Evolutionary conservation across 2,329 filamentous ascomycete genomes (phyloP).

Genomic region (Sporothrix humicola): DNA sequence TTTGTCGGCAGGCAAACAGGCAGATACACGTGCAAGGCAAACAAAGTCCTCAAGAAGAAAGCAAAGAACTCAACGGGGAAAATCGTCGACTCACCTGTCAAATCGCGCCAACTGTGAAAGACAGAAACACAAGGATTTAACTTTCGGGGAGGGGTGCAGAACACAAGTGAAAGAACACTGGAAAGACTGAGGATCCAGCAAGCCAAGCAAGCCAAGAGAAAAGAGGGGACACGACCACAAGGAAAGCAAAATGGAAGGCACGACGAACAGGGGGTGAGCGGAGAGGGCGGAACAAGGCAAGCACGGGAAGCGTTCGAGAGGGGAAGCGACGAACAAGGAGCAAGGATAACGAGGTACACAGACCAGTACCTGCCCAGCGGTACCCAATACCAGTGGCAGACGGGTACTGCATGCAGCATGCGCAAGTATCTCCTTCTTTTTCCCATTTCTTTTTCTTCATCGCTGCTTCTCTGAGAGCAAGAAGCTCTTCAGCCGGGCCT

Average conservation of each 20-base stretch:
- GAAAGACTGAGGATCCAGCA: constrained; percentile 9
- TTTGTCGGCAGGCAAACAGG: constrained; percentile 1
- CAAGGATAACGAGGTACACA: constrained; percentile 3
- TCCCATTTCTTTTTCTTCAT: neutral
- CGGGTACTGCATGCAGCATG: constrained; percentile 19
- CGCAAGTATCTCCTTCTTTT: neutral
- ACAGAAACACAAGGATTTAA: neutral
- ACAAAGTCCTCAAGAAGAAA: constrained; percentile 1
- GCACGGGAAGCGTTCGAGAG: constrained; percentile 19
- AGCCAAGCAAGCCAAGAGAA: constrained; percentile 15
- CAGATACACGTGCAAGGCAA: neutral
- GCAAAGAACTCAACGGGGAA: constrained; percentile 4
- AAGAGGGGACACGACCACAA: constrained; percentile 2
- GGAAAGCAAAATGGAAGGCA: neutral
- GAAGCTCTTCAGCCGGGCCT: neutral
- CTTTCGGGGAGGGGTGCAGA: constrained; percentile 1
- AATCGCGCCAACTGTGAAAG: constrained; percentile 3
- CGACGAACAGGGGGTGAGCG: constrained; percentile 13
- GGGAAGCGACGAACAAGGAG: neutral
- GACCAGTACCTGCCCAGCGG: constrained; percentile 30
- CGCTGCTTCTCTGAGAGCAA: neutral
- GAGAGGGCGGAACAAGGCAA: constrained; percentile 31
- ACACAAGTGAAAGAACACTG: neutral
- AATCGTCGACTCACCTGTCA: neutral
- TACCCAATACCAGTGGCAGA: constrained; percentile 25